phyloP scores from a whole-genome alignment of 495 filamentous ascomycete genomes.

The Penicillium arizonense region DNA sequence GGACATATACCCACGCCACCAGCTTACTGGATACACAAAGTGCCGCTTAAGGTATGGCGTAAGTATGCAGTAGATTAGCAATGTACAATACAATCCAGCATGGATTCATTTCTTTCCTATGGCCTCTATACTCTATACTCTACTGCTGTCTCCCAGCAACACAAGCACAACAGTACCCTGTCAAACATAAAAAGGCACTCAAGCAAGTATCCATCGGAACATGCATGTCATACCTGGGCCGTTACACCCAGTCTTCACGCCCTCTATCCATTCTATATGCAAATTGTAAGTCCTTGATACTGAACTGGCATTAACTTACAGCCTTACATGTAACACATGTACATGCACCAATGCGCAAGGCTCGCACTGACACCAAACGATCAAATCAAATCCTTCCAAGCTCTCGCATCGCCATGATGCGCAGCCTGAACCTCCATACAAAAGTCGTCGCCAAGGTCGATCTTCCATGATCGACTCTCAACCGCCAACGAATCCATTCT shows the following conservation, averaged over 20 bases:
- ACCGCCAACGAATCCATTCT: too few species aligned
- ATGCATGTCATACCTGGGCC: slow-evolving; percentile 28
- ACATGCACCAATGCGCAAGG: not conserved
- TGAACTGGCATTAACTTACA: too few species aligned
- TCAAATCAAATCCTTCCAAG: not conserved
- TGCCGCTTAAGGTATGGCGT: too few species aligned
- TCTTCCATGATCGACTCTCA: not conserved
- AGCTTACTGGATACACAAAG: not conserved
- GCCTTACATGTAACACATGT: not conserved
- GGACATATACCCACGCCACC: too few species aligned
- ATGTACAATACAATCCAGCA: too few species aligned
- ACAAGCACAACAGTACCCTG: slow-evolving; percentile 5
- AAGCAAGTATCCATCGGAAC: slow-evolving; percentile 10
- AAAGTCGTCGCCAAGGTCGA: not conserved
- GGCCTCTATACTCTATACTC: not conserved
- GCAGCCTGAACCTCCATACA: slow-evolving; percentile 1
- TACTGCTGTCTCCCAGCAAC: slow-evolving; percentile 2
- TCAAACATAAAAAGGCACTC: slow-evolving; percentile 3
- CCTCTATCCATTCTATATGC: not conserved
- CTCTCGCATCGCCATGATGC: slow-evolving; percentile 9
- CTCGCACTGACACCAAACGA: not conserved
- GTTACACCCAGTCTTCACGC: not conserved
- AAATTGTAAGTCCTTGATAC: not conserved
- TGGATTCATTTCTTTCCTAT: not conserved
- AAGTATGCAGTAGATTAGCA: too few species aligned